Evolutionary conservation across 2,329 filamentous ascomycete species (phyloP).

Genomic region (Beauveria bassiana): DNA sequence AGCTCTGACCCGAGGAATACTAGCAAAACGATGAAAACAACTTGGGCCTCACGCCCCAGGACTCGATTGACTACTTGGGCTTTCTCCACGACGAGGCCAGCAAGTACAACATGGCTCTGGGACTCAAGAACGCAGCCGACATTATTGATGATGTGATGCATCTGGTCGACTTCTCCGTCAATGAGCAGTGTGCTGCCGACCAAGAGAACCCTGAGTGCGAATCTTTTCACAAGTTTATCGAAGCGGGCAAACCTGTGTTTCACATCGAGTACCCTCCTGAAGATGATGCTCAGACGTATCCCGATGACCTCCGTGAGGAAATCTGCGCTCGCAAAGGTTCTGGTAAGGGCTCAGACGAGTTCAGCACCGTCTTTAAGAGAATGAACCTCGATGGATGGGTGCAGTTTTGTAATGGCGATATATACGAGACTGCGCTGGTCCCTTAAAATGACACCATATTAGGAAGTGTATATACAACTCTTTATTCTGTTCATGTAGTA

Average conservation of each 20-base stretch:
- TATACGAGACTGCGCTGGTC: constrained; percentile 18
- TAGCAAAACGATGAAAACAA: constrained; percentile 52
- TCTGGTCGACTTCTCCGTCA: constrained; percentile 57
- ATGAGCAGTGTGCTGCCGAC: constrained; percentile 61
- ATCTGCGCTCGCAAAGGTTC: constrained; percentile 35
- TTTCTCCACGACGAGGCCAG: constrained; percentile 52
- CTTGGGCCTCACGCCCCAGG: constrained; percentile 46
- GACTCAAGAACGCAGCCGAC: constrained; percentile 59
- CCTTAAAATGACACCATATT: neutral
- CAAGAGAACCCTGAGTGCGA: constrained; percentile 52
- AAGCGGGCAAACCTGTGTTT: constrained; percentile 59
- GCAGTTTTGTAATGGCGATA: constrained; percentile 41
- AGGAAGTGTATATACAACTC: neutral
- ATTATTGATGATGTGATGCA: constrained; percentile 44
- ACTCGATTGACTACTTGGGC: constrained; percentile 50
- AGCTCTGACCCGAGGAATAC: neutral
- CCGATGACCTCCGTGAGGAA: neutral
- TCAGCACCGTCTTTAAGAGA: constrained; percentile 60
- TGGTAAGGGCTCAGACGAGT: constrained; percentile 37
- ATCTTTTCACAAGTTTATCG: constrained; percentile 49
- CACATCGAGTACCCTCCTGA: constrained; percentile 60
- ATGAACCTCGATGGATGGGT: constrained; percentile 58
- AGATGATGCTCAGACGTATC: constrained; percentile 21
- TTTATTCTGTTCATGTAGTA: neutral
- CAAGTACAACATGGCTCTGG: constrained; percentile 49